Evolutionary conservation across 2,329 filamentous ascomycete species (phyloP).

Genomic region (Aspergillus sp.): DNA sequence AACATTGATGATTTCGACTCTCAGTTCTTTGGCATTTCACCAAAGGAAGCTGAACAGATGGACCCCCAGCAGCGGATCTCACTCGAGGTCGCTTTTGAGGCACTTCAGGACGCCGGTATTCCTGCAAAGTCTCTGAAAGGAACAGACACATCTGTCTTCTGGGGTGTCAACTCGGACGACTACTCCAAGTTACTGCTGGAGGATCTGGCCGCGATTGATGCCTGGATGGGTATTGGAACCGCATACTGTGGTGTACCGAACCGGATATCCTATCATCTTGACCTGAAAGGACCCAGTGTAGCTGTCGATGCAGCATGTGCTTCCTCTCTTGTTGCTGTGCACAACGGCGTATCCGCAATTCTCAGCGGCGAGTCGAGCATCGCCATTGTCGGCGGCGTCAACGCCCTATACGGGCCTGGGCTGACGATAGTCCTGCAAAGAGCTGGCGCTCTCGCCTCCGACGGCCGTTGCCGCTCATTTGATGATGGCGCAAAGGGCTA

Average conservation of each 20-base stretch:
- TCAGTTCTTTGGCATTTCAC: slow-evolving; percentile 29
- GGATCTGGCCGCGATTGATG: slow-evolving; percentile 37
- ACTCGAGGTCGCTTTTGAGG: slow-evolving; percentile 25
- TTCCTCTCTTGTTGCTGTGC: slow-evolving; percentile 22
- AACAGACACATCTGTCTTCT: slow-evolving; percentile 30
- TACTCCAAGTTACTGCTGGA: slow-evolving; percentile 38
- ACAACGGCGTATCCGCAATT: slow-evolving; percentile 19
- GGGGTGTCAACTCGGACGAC: slow-evolving; percentile 36
- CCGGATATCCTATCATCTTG: slow-evolving; percentile 25
- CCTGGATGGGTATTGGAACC: slow-evolving; percentile 44
- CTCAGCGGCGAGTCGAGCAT: slow-evolving; percentile 14
- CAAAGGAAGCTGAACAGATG: slow-evolving; percentile 28
- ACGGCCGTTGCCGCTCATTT: slow-evolving; percentile 33
- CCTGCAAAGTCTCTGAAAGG: slow-evolving; percentile 21
- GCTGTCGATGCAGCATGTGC: slow-evolving; percentile 28
- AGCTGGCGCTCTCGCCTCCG: slow-evolving; percentile 27
- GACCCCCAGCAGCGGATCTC: slow-evolving; percentile 31
- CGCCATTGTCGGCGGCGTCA: slow-evolving; percentile 30
- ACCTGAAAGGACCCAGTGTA: slow-evolving; percentile 23
- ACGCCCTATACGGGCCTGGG: slow-evolving; percentile 33
- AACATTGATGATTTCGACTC: slow-evolving; percentile 29
- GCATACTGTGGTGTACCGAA: slow-evolving; percentile 36
- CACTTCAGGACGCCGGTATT: slow-evolving; percentile 25
- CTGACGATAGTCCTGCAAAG: slow-evolving; percentile 31
- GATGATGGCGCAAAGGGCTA: slow-evolving; percentile 33